Percentiles rank a stretch among this genome's conserved stretches.
phyloP scores from a whole-genome alignment of 345 rosid genomes.

The Kernera saxatilis region DNA sequence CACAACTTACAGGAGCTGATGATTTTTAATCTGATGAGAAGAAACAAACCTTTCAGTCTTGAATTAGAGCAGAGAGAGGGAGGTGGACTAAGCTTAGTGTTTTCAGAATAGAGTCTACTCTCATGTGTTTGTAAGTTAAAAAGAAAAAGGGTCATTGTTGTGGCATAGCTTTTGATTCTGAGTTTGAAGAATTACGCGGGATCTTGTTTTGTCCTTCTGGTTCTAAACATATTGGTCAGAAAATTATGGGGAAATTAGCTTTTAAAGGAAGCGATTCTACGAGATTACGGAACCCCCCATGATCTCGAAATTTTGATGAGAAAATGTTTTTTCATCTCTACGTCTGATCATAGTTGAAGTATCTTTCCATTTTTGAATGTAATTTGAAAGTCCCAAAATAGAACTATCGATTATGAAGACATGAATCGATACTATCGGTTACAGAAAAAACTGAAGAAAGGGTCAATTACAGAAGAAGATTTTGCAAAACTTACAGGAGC shows the following conservation, averaged over 20 bases:
- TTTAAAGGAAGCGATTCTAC: no score
- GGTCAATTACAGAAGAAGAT: conserved; percentile 65
- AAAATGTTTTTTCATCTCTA: background rate
- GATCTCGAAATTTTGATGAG: background rate
- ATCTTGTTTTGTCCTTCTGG: no score
- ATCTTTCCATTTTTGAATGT: background rate
- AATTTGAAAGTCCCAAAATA: no score
- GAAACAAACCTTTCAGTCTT: background rate
- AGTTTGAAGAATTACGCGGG: no score
- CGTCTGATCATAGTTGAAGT: background rate
- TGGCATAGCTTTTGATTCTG: background rate
- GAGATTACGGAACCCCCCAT: background rate
- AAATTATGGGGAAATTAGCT: no score
- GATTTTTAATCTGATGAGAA: conserved; percentile 41
- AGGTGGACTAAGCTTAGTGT: background rate
- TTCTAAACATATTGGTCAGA: conserved; percentile 32
- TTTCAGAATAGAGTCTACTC: background rate
- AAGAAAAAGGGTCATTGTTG: background rate
- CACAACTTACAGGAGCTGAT: conserved; percentile 63
- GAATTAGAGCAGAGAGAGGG: background rate
- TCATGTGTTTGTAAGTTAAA: background rate
- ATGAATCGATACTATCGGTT: conserved; percentile 60
- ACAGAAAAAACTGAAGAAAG: conserved; percentile 61
- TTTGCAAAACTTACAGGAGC: conserved; percentile 61
- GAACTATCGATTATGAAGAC: no score